Conservation (phyloP, 2,329 filamentous ascomycete genomes). For the Aspergillus arachidicola region DNA sequence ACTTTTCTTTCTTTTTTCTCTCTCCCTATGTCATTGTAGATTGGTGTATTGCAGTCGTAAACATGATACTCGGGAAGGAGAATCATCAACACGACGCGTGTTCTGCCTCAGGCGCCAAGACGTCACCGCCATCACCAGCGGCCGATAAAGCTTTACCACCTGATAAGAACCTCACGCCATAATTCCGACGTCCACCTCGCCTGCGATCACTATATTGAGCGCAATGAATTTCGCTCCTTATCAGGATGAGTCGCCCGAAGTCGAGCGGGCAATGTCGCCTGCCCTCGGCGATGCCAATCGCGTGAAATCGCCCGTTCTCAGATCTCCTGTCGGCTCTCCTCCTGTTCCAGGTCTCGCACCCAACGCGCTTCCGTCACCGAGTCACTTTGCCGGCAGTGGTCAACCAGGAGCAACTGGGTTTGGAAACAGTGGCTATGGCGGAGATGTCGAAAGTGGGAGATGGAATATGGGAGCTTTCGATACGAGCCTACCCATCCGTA, state of each 20-base stretch:
- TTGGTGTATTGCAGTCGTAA: constrained; percentile 10
- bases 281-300: constrained; percentile 51
- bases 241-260: constrained; percentile 87
- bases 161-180: constrained; percentile 19
- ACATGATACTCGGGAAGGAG: constrained; percentile 4
- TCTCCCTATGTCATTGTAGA: not conserved
- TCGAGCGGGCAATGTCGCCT: constrained; percentile 77
- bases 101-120: constrained; percentile 25
- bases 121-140: constrained; percentile 15
- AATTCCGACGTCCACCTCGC: constrained; percentile 2
- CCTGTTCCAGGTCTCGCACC: constrained; percentile 48
- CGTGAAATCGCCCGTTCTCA: constrained; percentile 57
- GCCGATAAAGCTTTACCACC: constrained; percentile 16
- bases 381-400: constrained; percentile 40
- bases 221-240: constrained; percentile 95
- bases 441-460: constrained; percentile 54
- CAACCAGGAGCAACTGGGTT: constrained; percentile 31
- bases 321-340: constrained; percentile 56
- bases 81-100: constrained; percentile 3
- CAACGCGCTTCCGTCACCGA: constrained; percentile 43
- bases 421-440: constrained; percentile 43
- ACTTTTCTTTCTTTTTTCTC: not conserved
- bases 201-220: constrained; percentile 10
- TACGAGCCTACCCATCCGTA: constrained; percentile 80
- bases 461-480: constrained; percentile 79